Evolutionary conservation across 2,329 filamentous ascomycete species (phyloP).

Genomic region (Huntiella abstrusa): DNA sequence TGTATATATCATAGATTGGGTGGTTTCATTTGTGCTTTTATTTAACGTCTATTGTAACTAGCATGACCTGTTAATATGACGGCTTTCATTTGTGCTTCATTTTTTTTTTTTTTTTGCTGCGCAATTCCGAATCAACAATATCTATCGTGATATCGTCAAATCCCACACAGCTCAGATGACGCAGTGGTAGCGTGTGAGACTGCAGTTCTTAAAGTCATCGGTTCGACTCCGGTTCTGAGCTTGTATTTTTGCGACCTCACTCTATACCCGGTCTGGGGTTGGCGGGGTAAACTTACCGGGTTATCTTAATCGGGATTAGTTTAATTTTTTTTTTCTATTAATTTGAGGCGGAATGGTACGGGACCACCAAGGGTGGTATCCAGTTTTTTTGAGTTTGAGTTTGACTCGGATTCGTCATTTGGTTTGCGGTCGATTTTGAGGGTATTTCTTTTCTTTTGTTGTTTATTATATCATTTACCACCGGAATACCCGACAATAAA

Average conservation of each 20-base stretch:
- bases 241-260: neutral
- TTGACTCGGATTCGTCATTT: neutral
- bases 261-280: neutral
- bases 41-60: neutral
- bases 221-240: slow-evolving; percentile 10
- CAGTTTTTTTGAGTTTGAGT: neutral
- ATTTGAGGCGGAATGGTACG: neutral
- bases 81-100: neutral
- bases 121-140: neutral
- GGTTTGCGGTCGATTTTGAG: slow-evolving; percentile 1
- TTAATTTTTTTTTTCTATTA: neutral
- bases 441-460: neutral
- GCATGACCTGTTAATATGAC: neutral
- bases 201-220: slow-evolving; percentile 10
- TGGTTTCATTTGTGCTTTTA: neutral
- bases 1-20: neutral
- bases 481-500: neutral
- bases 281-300: neutral
- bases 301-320: neutral
- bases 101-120: neutral
- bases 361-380: neutral
- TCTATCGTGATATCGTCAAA: neutral
- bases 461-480: neutral
- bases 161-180: slow-evolving; percentile 5
- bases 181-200: slow-evolving; percentile 9